Percentiles rank a stretch among this genome's conserved stretches.
These are phyloP conservation scores for Sparassis latifolia DNA, from an alignment of 1,284 basidiomycete genomes.

Conservation along the genomic window DNA sequence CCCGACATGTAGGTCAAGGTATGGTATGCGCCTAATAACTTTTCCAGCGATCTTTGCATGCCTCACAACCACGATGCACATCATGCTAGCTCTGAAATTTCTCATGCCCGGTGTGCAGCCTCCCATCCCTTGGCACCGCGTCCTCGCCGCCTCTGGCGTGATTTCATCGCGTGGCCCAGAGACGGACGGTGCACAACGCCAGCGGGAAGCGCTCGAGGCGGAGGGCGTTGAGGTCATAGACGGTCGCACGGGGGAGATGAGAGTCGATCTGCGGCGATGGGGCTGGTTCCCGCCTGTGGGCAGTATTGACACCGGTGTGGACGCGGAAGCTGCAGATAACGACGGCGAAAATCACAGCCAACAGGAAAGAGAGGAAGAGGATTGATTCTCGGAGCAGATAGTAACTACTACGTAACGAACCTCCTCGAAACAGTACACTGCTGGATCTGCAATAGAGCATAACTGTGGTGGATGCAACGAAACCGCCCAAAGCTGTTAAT, in stretches of 20 bases:
- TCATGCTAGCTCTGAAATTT: constrained; percentile 57
- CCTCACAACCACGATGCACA: background rate
- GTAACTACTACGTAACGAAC: no score
- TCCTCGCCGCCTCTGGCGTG: constrained; percentile 56
- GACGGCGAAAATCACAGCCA: no score
- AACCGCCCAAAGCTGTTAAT: no score
- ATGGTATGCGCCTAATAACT: constrained; percentile 10
- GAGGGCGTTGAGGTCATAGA: constrained; percentile 72
- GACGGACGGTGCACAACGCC: constrained; percentile 58
- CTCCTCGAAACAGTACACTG: no score
- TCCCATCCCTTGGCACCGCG: constrained; percentile 72
- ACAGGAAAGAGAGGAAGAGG: no score
- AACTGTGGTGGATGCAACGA: no score
- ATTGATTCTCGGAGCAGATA: no score
- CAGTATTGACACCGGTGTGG: constrained; percentile 16
- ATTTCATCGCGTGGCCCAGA: constrained; percentile 82
- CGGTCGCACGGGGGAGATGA: constrained; percentile 40
- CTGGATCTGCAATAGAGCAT: no score
- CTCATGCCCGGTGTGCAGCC: constrained; percentile 50
- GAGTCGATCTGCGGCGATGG: constrained; percentile 40
- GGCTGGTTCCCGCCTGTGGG: constrained; percentile 55
- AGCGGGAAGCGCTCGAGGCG: constrained; percentile 61
- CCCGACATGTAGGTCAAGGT: constrained; percentile 86
- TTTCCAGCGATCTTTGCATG: background rate
- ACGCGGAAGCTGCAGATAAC: background rate